Percentiles rank a stretch among this genome's conserved stretches.
These are phyloP conservation scores for Pelargonium nanum DNA, from an alignment of 345 rosid species.

Conservation along the genomic window DNA sequence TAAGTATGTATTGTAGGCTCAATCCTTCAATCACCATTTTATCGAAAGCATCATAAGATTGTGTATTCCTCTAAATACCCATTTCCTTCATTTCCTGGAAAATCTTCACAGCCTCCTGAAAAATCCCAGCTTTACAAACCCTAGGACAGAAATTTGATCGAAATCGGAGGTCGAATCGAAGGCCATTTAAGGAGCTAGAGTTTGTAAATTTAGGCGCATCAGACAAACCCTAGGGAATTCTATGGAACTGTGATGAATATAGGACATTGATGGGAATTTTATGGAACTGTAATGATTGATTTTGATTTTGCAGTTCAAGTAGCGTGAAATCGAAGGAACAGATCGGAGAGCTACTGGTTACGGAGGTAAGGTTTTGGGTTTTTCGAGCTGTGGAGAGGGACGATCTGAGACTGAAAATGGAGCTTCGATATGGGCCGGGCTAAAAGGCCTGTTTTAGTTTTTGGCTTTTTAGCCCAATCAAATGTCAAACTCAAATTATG, in stretches of 20 bases:
- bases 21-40: slow-evolving; percentile 60
- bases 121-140: slow-evolving; percentile 69
- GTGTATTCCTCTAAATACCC: slow-evolving; percentile 59
- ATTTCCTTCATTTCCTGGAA: slow-evolving; percentile 67
- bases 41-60: slow-evolving; percentile 61
- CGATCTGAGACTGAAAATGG: too few relatives aligned
- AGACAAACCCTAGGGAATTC: slow-evolving; percentile 8
- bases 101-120: slow-evolving; percentile 79
- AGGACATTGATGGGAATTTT: slow-evolving; percentile 26
- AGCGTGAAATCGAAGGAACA: too few relatives aligned
- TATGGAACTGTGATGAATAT: slow-evolving; percentile 27
- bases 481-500: too few relatives aligned
- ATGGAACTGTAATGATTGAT: neutral
- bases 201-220: slow-evolving; percentile 22
- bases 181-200: slow-evolving; percentile 10
- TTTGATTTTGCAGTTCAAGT: too few relatives aligned
- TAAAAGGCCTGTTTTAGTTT: too few relatives aligned
- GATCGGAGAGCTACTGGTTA: too few relatives aligned
- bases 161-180: slow-evolving; percentile 12
- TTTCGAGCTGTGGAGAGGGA: neutral
- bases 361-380: neutral
- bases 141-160: neutral
- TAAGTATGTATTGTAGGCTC: slow-evolving; percentile 71
- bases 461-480: too few relatives aligned
- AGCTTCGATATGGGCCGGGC: too few relatives aligned